phyloP scores from a whole-genome alignment of 2,329 filamentous ascomycete genomes.

The Ophiosphaerella narmari region DNA sequence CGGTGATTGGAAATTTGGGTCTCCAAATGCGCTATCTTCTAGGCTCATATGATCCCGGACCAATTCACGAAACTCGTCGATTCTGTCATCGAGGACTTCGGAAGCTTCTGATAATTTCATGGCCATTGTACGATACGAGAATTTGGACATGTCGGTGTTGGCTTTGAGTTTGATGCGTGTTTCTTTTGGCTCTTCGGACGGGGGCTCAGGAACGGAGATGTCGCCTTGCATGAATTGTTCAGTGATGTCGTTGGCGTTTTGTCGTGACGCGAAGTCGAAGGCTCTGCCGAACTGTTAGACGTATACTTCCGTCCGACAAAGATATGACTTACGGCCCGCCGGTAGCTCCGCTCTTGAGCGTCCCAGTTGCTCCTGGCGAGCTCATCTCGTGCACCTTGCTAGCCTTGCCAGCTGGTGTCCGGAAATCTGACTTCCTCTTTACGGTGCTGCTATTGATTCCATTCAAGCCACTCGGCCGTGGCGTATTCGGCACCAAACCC shows the following conservation, averaged over 20 bases:
- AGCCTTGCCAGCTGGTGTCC: conserved; percentile 55
- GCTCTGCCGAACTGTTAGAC: conserved; percentile 45
- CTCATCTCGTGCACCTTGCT: conserved; percentile 50
- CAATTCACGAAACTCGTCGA: conserved; percentile 82
- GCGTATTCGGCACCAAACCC: conserved; percentile 52
- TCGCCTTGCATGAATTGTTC: conserved; percentile 79
- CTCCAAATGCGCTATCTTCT: conserved; percentile 82
- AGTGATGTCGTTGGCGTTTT: conserved; percentile 78
- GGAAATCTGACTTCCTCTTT: conserved; percentile 60
- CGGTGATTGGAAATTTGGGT: conserved; percentile 81
- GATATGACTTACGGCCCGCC: conserved; percentile 45
- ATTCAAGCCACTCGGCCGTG: conserved; percentile 45
- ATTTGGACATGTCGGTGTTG: conserved; percentile 86
- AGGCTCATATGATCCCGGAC: conserved; percentile 75
- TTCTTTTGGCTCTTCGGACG: conserved; percentile 73
- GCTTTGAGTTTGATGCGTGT: conserved; percentile 82
- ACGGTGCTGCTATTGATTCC: conserved; percentile 53
- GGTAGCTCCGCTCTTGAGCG: conserved; percentile 41
- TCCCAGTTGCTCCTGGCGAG: conserved; percentile 53
- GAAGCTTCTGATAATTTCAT: conserved; percentile 95
- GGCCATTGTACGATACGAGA: conserved; percentile 87
- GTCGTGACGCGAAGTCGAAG: conserved; percentile 74
- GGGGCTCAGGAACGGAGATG: conserved; percentile 68
- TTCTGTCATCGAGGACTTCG: conserved; percentile 91
- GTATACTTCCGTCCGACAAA: neutral